Evolutionary conservation across 1,284 basidiomycete genomes (phyloP).

Genomic region (Anthracocystis walkeri): DNA sequence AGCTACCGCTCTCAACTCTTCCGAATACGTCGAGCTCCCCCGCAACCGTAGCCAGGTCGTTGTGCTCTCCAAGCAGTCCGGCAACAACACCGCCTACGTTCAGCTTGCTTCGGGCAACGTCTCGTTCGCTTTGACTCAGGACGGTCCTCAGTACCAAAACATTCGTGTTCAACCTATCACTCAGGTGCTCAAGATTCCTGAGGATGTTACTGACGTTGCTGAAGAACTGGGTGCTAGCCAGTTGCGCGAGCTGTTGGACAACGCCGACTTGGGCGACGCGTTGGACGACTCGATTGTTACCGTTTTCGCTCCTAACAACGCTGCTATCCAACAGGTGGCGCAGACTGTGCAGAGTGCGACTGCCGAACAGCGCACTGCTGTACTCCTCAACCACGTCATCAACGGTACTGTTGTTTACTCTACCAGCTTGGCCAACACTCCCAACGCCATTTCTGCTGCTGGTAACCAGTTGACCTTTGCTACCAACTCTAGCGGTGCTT

Average conservation of each 20-base stretch:
- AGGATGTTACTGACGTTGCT: conserved; percentile 41
- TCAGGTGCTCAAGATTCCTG: conserved; percentile 72
- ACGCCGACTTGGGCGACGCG: conserved; percentile 71
- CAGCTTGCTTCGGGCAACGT: conserved; percentile 73
- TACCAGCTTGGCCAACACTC: conserved; percentile 58
- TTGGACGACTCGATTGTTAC: conserved; percentile 74
- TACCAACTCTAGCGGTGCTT: conserved; percentile 76
- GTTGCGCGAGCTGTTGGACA: conserved; percentile 69
- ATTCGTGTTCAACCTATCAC: conserved; percentile 54
- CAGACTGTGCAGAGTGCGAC: conserved; percentile 72
- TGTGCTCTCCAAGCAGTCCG: conserved; percentile 72
- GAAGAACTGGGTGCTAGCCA: conserved; percentile 55
- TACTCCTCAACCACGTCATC: conserved; percentile 73
- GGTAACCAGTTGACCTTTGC: conserved; percentile 75
- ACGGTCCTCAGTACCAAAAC: conserved; percentile 73
- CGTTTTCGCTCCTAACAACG: conserved; percentile 75
- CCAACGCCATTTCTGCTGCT: conserved; percentile 74
- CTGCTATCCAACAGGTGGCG: conserved; percentile 70
- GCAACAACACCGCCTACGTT: conserved; percentile 72
- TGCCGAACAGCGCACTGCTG: conserved; percentile 74
- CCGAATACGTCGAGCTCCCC: conserved; percentile 66
- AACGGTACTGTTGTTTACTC: conserved; percentile 80
- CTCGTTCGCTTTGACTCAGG: conserved; percentile 25
- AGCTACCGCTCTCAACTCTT: conserved; percentile 75
- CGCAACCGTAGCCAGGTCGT: conserved; percentile 74